Base-by-base conservation (phyloP, 495 filamentous ascomycete species). In the Aspergillus coremiiformis region DNA sequence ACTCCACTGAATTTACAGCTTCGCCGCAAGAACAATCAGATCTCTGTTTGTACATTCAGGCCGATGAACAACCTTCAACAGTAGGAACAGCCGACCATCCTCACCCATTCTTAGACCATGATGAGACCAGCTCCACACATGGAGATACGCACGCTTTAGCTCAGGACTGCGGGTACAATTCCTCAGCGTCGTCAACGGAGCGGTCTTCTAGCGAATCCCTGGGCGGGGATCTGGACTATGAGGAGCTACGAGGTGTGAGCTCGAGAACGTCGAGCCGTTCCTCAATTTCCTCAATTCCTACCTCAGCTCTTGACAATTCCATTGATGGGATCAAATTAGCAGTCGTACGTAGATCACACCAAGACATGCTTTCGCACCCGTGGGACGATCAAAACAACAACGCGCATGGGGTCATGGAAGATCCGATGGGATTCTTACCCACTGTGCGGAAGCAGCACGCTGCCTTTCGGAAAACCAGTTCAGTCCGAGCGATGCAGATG, bases 401-500 rank as follows among this genome's bases (percentile, higher is more conserved):
- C 42, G 41, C 59, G 10, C 37, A 49, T 37, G 52, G 60, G 10
- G 60, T 45, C 5, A 55, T 59, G 49, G 54, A 61, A 14, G 52
- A 57, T 24, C 52, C 47, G 0, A 32, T 62, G 15, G 59, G 53
- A 37, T 26, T 50, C 10, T 52, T 63, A 14, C 65, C 65, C 4
- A 62, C 62, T 5, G 63, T 70, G n/a, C 61, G 66, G 15, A 66
- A 69, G 26, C 67, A 67, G 0, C 65, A 73, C 48, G 66, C 76
- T 1, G 73, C 72, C 7, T 87, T 86, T 55, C 75, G 83, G 44
- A 87, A 87, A 8, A 82, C 87, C 0, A 89, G 85, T 30, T 87
- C 84, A 0, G 82, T 92, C 7, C 77, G 83, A 32, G 84, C 84
- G 1, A 83, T 93, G 72, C 87, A 92, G 60, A 87, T 92, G 82